These are phyloP conservation scores for Penicillium sp. DNA, from an alignment of 2,329 filamentous ascomycete species.

Conservation along the genomic window DNA sequence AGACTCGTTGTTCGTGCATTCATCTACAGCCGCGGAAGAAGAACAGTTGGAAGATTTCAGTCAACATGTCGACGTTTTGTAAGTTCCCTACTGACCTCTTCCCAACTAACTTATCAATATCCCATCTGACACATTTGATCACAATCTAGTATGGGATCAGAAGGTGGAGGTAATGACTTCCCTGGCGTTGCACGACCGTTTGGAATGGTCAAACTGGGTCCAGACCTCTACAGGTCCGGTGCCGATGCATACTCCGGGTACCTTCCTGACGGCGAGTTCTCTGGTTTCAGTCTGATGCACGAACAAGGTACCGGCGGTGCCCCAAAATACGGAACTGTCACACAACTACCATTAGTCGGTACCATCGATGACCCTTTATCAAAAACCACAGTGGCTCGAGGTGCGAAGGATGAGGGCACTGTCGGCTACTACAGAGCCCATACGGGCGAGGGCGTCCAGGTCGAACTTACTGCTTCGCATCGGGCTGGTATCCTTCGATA, in stretches of 20 bases:
- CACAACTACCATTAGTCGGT: slow-evolving; percentile 62
- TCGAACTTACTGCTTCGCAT: slow-evolving; percentile 61
- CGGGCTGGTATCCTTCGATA: slow-evolving; percentile 62
- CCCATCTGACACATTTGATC: neutral
- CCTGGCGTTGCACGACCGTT: slow-evolving; percentile 48
- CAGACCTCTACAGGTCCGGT: slow-evolving; percentile 41
- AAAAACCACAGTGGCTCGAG: slow-evolving; percentile 61
- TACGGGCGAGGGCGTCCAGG: slow-evolving; percentile 59
- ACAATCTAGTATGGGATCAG: slow-evolving; percentile 31
- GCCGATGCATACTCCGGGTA: slow-evolving; percentile 50
- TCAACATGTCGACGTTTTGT: slow-evolving; percentile 37
- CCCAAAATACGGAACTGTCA: slow-evolving; percentile 70
- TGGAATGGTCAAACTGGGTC: slow-evolving; percentile 49
- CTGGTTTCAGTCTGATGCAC: slow-evolving; percentile 67
- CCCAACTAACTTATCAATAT: neutral
- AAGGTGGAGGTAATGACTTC: slow-evolving; percentile 48
- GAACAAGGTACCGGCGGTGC: slow-evolving; percentile 70
- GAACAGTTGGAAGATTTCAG: slow-evolving; percentile 22
- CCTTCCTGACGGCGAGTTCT: slow-evolving; percentile 54
- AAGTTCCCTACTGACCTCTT: slow-evolving; percentile 7
- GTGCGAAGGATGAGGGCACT: slow-evolving; percentile 54
- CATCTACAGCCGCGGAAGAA: slow-evolving; percentile 10
- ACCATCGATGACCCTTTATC: slow-evolving; percentile 58
- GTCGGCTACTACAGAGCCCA: slow-evolving; percentile 66
- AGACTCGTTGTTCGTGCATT: too few relatives aligned